Conservation (phyloP, 305 asterid genomes). For the Fraxinus albicans region DNA sequence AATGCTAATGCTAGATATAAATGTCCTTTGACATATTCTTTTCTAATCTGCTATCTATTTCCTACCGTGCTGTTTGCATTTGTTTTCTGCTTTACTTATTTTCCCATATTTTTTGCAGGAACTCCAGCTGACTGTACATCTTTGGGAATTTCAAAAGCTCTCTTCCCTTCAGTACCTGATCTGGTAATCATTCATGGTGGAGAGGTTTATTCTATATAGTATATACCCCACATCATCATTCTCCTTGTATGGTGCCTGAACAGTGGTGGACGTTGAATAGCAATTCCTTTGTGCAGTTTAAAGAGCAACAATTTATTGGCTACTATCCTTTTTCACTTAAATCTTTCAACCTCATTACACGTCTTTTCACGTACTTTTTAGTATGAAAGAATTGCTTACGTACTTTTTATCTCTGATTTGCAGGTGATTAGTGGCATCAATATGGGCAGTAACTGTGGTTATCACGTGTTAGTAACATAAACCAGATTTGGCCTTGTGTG, state of each 20-base stretch:
- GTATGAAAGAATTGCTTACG: constrained; percentile 8
- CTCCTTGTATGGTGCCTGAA: not conserved
- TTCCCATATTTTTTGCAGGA: constrained; percentile 42
- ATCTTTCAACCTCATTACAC: not conserved
- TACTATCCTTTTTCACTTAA: constrained; percentile 1
- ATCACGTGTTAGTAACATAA: constrained; percentile 38
- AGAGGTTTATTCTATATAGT: not conserved
- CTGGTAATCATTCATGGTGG: constrained; percentile 43
- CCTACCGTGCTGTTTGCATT: not conserved
- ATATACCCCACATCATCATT: not conserved
- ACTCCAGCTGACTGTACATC: constrained; percentile 90
- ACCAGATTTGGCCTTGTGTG: not conserved
- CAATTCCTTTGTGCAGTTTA: constrained; percentile 1
- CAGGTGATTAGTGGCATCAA: constrained; percentile 55
- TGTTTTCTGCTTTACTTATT: constrained; percentile 10
- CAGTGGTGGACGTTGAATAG: not conserved
- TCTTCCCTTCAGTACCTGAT: constrained; percentile 67
- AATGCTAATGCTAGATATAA: not conserved
- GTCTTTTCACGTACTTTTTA: constrained; percentile 7
- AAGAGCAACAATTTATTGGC: constrained; percentile 14
- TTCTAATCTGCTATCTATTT: constrained; percentile 1
- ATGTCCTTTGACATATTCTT: not conserved
- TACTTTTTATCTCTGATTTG: constrained; percentile 26
- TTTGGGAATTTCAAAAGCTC: constrained; percentile 65
- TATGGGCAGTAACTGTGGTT: constrained; percentile 57